Conservation (phyloP, 2,329 filamentous ascomycete species). For the Colletotrichum lupini region DNA sequence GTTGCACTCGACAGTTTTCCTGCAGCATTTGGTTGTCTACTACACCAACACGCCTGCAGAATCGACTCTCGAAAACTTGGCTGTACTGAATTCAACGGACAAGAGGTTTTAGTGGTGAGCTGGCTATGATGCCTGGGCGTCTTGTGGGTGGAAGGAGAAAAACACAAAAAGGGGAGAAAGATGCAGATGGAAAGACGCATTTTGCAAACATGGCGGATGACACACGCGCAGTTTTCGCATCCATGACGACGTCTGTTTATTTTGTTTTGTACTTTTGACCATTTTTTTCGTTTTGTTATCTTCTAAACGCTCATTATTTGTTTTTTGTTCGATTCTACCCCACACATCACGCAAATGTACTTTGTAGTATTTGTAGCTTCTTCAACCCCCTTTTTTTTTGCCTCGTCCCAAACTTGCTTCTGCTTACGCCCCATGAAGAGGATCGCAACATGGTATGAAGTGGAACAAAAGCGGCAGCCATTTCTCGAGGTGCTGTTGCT, state of each 20-base stretch:
- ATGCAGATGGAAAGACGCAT: background rate
- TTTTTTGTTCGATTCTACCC: background rate
- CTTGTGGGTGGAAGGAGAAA: constrained; percentile 6
- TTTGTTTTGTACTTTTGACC: background rate
- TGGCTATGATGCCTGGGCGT: constrained; percentile 6
- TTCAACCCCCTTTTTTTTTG: background rate
- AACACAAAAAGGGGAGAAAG: background rate
- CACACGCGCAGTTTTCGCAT: constrained; percentile 11
- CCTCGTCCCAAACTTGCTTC: background rate
- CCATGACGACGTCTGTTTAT: constrained; percentile 15
- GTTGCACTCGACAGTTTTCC: background rate
- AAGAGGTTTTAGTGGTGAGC: background rate
- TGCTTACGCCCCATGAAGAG: background rate
- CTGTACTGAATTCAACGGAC: background rate
- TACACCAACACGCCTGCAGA: background rate
- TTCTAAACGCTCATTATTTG: background rate
- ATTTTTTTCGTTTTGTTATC: background rate
- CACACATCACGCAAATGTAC: background rate
- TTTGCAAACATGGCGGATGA: constrained; percentile 18
- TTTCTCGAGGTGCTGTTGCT: background rate
- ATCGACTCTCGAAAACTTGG: background rate
- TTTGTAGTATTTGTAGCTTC: background rate
- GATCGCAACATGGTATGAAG: background rate
- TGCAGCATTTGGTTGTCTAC: background rate
- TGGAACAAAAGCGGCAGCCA: background rate